Conservation (phyloP, 768 basidiomycete genomes). For the Russula griseocarnosa region DNA sequence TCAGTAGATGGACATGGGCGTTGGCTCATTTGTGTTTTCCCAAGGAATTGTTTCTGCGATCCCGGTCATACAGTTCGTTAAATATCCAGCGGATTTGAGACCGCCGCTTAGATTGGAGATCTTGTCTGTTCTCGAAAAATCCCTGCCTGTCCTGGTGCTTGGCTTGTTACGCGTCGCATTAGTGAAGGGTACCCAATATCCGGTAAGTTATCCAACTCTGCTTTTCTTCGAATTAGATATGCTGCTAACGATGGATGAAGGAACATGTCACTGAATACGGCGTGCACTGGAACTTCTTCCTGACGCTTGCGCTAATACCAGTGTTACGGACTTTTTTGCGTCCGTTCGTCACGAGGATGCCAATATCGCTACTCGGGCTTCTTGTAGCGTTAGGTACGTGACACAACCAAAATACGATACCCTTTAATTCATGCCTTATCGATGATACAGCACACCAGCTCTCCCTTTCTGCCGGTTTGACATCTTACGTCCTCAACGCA, state of each 20-base stretch:
- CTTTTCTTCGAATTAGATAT: neutral
- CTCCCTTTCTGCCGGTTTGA: constrained; percentile 54
- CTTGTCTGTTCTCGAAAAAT: constrained; percentile 48
- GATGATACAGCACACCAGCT: constrained; percentile 64
- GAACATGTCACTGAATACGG: constrained; percentile 98
- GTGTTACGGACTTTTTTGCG: constrained; percentile 65
- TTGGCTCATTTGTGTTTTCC: constrained; percentile 96
- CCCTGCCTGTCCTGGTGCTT: constrained; percentile 61
- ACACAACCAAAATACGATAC: neutral
- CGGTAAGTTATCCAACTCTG: constrained; percentile 47
- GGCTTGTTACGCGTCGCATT: constrained; percentile 75
- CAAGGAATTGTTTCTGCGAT: constrained; percentile 90
- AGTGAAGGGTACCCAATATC: constrained; percentile 93
- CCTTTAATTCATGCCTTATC: neutral
- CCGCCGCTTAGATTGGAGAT: constrained; percentile 52
- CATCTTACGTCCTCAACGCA: constrained; percentile 60
- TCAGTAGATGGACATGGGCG: constrained; percentile 91
- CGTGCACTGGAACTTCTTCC: constrained; percentile 97
- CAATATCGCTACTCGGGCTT: constrained; percentile 61
- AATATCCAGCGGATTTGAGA: constrained; percentile 51
- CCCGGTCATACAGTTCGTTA: constrained; percentile 70
- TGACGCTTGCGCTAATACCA: constrained; percentile 82
- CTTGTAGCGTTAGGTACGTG: constrained; percentile 54
- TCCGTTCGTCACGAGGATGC: constrained; percentile 54
- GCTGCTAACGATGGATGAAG: constrained; percentile 38